Base-by-base conservation (phyloP, 1,284 basidiomycete genomes). In the Pterulicium gracile region DNA sequence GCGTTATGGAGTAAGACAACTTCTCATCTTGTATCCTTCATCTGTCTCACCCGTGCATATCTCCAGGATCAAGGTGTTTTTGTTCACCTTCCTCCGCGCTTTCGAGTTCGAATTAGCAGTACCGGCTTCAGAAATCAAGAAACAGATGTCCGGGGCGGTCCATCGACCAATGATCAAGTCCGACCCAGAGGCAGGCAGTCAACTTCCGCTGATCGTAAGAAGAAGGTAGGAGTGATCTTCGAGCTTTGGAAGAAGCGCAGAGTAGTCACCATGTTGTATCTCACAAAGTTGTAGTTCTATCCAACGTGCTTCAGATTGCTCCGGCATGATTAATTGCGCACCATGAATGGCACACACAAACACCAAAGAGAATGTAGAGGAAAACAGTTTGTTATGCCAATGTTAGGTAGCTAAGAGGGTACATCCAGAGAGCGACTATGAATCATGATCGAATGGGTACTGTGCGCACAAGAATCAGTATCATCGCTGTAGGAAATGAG, bases 371-470 rank as follows among this genome's bases (percentile, higher is more conserved):
- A n/a, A n/a, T n/a, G n/a, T n/a, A n/a, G n/a, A n/a, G n/a, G n/a
- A n/a, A n/a, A n/a, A n/a, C n/a, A n/a, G n/a, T n/a, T n/a, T n/a
- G n/a, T n/a, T n/a, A n/a, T n/a, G n/a, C n/a, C n/a, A n/a, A n/a
- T n/a, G n/a, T n/a, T n/a, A n/a, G n/a, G n/a, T n/a, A n/a, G n/a
- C n/a, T n/a, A n/a, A n/a, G n/a, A n/a, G n/a, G n/a, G n/a, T n/a
- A n/a, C n/a, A n/a, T n/a, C n/a, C n/a, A 40, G 43, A 47, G 36
- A 44, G 21, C 24, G 20, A 32, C 7, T 67, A 80, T 58, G 69
- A 70, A 58, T 82, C 79, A 56, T 77, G 63, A 56, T 76, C 75
- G 55, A 79, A 77, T n/a, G 75, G 75, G 56, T 79, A 80, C 79
- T 85, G 50, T 7, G 51, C n/a, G 42, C 48, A 46, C 23, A 51